Conservation (phyloP, 495 filamentous ascomycete species). For the Haplographium delicatum region DNA sequence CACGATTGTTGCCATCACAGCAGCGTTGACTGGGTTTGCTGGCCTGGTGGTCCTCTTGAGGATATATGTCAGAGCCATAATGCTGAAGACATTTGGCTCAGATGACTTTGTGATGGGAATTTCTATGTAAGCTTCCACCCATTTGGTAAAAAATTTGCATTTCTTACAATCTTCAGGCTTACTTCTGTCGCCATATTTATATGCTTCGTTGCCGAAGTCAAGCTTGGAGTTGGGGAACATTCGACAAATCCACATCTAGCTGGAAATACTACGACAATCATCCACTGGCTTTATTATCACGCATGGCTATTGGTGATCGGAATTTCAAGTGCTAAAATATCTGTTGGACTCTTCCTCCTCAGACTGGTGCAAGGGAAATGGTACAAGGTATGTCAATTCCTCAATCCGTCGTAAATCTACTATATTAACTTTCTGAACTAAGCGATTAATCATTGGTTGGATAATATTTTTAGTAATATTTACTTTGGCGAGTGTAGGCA, state of each 20-base stretch:
- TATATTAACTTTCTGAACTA: too few relatives aligned
- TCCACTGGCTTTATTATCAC: constrained; percentile 35
- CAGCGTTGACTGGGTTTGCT: background rate
- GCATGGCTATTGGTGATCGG: constrained; percentile 24
- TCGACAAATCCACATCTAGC: constrained; percentile 25
- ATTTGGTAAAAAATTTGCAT: too few relatives aligned
- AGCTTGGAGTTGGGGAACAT: constrained; percentile 35
- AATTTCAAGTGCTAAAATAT: constrained; percentile 20
- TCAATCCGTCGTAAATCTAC: background rate
- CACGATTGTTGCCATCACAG: background rate
- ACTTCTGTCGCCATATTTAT: background rate
- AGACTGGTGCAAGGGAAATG: constrained; percentile 29
- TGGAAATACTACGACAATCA: constrained; percentile 24
- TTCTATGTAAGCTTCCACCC: constrained; percentile 21
- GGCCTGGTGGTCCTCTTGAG: background rate
- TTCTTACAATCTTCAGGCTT: background rate
- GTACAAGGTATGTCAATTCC: constrained; percentile 25
- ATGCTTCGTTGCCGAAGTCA: constrained; percentile 22
- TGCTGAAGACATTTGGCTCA: constrained; percentile 29
- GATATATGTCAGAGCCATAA: constrained; percentile 29
- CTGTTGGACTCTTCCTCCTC: constrained; percentile 28
- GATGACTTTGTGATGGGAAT: constrained; percentile 41
- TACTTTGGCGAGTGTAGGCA: constrained; percentile 30
- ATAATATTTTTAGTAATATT: constrained; percentile 30
- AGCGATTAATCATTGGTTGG: constrained; percentile 9